Evolutionary conservation across 129 eudicot species (phyloP).

Genomic region (Chrysanthemum lavandulifolium): DNA sequence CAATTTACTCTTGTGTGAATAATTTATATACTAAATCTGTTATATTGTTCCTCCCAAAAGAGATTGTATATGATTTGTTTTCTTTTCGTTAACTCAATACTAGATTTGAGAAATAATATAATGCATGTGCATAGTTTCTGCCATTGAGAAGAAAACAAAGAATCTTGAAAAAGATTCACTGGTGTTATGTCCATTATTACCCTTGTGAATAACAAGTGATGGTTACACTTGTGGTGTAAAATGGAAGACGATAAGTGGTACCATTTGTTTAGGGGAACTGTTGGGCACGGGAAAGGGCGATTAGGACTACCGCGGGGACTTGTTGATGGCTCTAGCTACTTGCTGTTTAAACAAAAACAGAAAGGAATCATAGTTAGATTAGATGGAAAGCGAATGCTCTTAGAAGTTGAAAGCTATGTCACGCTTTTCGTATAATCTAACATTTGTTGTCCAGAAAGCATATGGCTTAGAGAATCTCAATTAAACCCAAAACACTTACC

Average conservation of each 20-base stretch:
- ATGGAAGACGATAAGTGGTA: conserved; percentile 11
- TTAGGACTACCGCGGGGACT: conserved; percentile 12
- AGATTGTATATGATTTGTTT: too few relatives aligned
- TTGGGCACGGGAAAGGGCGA: conserved; percentile 23
- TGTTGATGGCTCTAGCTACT: background rate
- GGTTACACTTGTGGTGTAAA: conserved; percentile 17
- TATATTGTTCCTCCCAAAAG: too few relatives aligned
- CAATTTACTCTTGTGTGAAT: too few relatives aligned
- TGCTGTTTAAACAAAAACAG: background rate
- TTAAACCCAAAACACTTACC: too few relatives aligned
- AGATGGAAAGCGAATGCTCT: background rate
- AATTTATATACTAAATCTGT: too few relatives aligned
- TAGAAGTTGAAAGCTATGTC: background rate
- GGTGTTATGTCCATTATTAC: conserved; percentile 8
- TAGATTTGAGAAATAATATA: background rate
- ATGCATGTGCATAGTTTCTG: conserved; percentile 15
- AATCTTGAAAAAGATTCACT: conserved; percentile 30
- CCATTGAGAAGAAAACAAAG: conserved; percentile 26
- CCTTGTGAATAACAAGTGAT: background rate
- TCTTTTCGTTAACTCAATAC: conserved; percentile 1
- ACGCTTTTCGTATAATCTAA: too few relatives aligned
- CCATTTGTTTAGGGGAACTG: conserved; percentile 19
- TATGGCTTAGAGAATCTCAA: too few relatives aligned
- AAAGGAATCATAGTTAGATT: background rate
- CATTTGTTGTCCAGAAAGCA: too few relatives aligned